phyloP scores from a whole-genome alignment of 2,329 filamentous ascomycete genomes.

The Aspergillus novoparasiticus region DNA sequence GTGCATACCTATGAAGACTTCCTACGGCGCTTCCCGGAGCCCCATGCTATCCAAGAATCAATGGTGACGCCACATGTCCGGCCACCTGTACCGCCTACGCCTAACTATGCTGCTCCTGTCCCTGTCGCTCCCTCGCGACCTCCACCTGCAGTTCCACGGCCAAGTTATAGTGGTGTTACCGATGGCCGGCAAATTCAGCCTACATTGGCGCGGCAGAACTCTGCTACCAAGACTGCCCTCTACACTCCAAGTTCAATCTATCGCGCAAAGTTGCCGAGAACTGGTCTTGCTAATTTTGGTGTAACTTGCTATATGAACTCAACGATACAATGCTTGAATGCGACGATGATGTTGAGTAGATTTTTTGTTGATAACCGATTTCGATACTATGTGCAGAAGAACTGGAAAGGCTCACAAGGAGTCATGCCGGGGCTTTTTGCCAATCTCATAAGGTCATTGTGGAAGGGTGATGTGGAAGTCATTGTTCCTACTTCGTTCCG shows the following conservation, averaged over 20 bases:
- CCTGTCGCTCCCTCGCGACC: conserved; percentile 65
- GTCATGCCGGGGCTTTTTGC: conserved; percentile 64
- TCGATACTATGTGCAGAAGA: conserved; percentile 61
- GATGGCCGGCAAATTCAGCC: conserved; percentile 57
- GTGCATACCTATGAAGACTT: conserved; percentile 81
- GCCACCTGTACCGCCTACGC: conserved; percentile 30
- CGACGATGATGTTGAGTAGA: conserved; percentile 64
- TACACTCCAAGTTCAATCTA: conserved; percentile 45
- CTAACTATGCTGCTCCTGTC: conserved; percentile 47
- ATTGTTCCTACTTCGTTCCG: conserved; percentile 63
- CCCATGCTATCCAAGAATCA: conserved; percentile 61
- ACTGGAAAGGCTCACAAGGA: conserved; percentile 68
- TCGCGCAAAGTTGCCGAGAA: conserved; percentile 58
- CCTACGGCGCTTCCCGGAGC: conserved; percentile 75
- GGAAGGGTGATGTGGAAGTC: conserved; percentile 60
- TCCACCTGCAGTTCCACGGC: conserved; percentile 67
- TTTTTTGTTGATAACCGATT: conserved; percentile 68
- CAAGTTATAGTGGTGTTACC: conserved; percentile 79
- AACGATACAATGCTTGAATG: conserved; percentile 80
- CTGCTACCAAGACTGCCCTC: conserved; percentile 47
- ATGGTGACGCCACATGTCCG: conserved; percentile 51
- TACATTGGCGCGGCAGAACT: conserved; percentile 47
- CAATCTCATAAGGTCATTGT: conserved; percentile 62
- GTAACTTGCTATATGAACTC: conserved; percentile 92
- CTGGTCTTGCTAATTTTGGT: conserved; percentile 78